These are phyloP conservation scores for Pholiota adiposa DNA, from an alignment of 1,284 basidiomycete species.

Conservation along the genomic window DNA sequence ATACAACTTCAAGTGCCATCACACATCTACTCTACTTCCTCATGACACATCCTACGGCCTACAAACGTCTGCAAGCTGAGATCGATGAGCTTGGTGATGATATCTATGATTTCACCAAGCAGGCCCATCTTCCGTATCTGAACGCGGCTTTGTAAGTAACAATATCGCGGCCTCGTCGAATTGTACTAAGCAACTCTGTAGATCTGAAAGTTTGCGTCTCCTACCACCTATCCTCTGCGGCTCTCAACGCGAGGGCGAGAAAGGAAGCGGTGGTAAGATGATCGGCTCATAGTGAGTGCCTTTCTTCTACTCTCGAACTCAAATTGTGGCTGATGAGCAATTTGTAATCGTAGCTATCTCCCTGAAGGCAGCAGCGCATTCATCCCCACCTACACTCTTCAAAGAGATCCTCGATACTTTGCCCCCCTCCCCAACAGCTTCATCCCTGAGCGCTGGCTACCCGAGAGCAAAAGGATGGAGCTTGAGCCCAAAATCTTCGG, in stretches of 20 bases:
- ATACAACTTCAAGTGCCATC: slow-evolving; percentile 57
- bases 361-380: slow-evolving; percentile 45
- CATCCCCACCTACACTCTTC: slow-evolving; percentile 41
- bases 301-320: background rate
- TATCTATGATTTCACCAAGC: slow-evolving; percentile 37
- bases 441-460: slow-evolving; percentile 46
- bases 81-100: slow-evolving; percentile 52
- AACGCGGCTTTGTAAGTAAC: slow-evolving; percentile 54
- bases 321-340: background rate
- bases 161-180: background rate
- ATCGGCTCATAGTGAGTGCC: slow-evolving; percentile 37
- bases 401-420: slow-evolving; percentile 47
- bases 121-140: slow-evolving; percentile 49
- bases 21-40: slow-evolving; percentile 52
- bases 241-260: slow-evolving; percentile 33
- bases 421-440: slow-evolving; percentile 43
- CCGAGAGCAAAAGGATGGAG: slow-evolving; percentile 27
- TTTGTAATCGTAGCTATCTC: slow-evolving; percentile 34
- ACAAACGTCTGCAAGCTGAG: slow-evolving; percentile 52
- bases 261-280: slow-evolving; percentile 28
- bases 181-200: slow-evolving; percentile 18
- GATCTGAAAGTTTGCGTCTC: slow-evolving; percentile 45
- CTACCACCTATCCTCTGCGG: slow-evolving; percentile 39
- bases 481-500: slow-evolving; percentile 36
- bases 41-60: slow-evolving; percentile 47